Base-by-base conservation (phyloP, 2,329 filamentous ascomycete genomes). In the Penicillium expansum region DNA sequence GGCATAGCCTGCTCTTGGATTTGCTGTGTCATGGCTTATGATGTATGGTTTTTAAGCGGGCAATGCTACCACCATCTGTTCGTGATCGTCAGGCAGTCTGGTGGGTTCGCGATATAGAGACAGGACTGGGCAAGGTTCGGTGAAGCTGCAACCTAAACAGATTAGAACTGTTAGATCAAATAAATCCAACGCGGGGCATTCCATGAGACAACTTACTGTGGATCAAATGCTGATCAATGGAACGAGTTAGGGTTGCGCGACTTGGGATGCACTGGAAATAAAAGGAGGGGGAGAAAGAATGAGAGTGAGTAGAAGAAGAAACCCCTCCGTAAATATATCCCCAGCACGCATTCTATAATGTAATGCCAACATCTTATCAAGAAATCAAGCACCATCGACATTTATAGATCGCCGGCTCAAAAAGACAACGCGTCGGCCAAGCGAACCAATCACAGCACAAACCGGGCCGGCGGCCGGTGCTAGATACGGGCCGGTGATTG, bases 1-100 rank as follows among this genome's bases (percentile, higher is more conserved):
- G 67, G 61, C 58, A 70, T 56, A 2, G 66, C 47, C 32, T 67
- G 60, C 30, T 66, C 55, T 38, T 64, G 59, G 18, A 69, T 56
- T 42, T 68, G 61, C 49, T 70, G 67, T 27, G 62, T 62, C 69
- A 71, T 71, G 44, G n/a, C 57, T 58, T 56, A 29, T 32, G 20
- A 22, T 41, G 27, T 37, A 42, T 42, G 29, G 24, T 55, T 43
- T 38, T 43, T 35, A 57, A 47, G 33, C 30, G 35, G 49, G 43
- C 55, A 52, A 47, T 41, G 43, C 50, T 55, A 48, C 55, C 50
- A 48, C 45, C 35, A 50, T 41, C 37, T 49, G 50, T 32, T 52
- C 30, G 54, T 52, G 30, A 39, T 52, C 20, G 37, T 54, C 48
- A 39, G 24, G 42, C 42, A 49, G 42, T 41, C 44, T 10, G 33